A percentile compares a stretch with the other conserved stretches of the same genome.
Evolutionary conservation across 78 protist species (phyloP).

Genomic region (Creolimax fragrantissima): DNA sequence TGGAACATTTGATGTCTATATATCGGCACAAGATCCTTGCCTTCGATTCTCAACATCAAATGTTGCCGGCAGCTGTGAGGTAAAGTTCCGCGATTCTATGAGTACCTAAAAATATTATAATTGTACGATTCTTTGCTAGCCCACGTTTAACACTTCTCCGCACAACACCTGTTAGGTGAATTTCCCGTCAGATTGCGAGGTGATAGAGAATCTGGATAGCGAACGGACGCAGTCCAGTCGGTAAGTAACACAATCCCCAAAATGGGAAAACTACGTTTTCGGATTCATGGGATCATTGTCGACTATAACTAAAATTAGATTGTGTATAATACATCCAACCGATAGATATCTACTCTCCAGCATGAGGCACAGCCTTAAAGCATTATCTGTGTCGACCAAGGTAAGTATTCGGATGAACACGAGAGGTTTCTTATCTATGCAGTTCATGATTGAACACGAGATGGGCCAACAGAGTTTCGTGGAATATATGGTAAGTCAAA

Average conservation of each 20-base stretch:
- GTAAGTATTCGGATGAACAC: neutral
- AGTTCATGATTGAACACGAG: neutral
- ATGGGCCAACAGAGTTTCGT: constrained; percentile 14
- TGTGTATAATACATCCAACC: neutral
- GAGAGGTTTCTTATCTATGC: constrained; percentile 17
- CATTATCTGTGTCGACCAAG: neutral
- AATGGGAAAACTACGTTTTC: too few species aligned
- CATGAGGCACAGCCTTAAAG: neutral
- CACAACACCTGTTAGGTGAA: neutral
- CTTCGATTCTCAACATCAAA: neutral
- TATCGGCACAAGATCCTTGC: neutral
- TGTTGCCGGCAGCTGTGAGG: neutral
- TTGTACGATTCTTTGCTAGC: too few species aligned
- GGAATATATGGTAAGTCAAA: neutral
- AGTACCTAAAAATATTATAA: too few species aligned
- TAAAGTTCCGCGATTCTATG: neutral
- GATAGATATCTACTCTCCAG: neutral
- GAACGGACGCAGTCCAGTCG: neutral
- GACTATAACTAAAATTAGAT: neutral
- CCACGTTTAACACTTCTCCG: neutral
- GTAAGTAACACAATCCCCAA: too few species aligned
- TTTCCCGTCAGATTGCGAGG: neutral
- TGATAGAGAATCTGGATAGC: neutral
- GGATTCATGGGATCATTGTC: too few species aligned
- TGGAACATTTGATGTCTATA: neutral